Base-by-base conservation (phyloP, 495 filamentous ascomycete species). In the Podospora anserina region DNA sequence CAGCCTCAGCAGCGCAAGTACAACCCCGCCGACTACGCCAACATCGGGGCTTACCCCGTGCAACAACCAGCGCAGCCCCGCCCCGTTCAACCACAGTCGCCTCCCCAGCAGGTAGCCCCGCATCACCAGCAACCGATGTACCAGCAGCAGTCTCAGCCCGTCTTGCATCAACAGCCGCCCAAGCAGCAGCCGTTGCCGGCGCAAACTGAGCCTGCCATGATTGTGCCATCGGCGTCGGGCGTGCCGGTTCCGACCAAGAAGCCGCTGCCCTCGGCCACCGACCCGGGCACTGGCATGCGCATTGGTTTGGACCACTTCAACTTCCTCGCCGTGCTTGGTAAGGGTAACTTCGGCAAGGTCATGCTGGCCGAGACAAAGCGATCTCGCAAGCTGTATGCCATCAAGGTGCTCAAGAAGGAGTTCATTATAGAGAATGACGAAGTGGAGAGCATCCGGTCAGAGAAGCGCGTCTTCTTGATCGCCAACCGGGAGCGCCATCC, bases 341-440 rank as follows among this genome's bases (percentile, higher is more conserved):
- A 99, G 78, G 95, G 95, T 81, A 99, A 99, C 78, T 99, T 99
- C 76, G 95, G 95, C 78, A 99, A 99, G 83, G 95, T 99, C 82
- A 99, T 99, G 95, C 81, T 99, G 72, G 95, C 95, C 7, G 95
- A 99, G 81, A 97, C 95, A 4, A 99, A 99, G 83, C 87, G 88
- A 57, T 86, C 89, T 26, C 92, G 93, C 77, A 90, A 95, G 77
- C 83, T 99, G 34, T 99, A 98, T 77, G 95, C 95, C 65, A 99
- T 99, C 79, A 99, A 99, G 80, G 95, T 99, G 34, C 83, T 99
- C 74, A 99, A 99, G 86, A 99, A 99, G 83, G 95, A 99, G 72
- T 99, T 99, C 78, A 99, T 99, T 76, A 99, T 99, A 68, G 95
- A 99, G 78, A 97, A 99, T 71, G 95, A 99, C 79, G 95, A 99